Evolutionary conservation across 495 filamentous ascomycete genomes (phyloP), one percentile per base, ranked within the genome.

Genomic region (Barbatosphaeria neglecta): DNA sequence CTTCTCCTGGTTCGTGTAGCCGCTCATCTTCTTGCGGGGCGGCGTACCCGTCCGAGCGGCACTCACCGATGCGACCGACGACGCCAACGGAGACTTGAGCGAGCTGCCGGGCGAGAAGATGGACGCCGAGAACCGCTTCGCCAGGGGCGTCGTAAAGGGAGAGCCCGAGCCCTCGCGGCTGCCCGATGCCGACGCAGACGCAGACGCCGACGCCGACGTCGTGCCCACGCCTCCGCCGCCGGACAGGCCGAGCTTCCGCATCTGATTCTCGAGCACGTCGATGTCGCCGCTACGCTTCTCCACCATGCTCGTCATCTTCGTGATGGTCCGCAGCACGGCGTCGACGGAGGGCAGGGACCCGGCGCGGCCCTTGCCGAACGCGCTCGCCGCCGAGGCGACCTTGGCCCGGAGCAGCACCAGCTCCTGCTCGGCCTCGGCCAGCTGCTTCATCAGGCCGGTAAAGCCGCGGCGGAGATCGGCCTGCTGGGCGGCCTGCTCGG

Each of bases 291-390:
- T 87, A 58, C 60, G 84, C 63, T 81, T 82, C 68, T 95, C 86
- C 0, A 83, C 82, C 86, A 96, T 94, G 49, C 67, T 78, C 44
- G 89, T 97, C 78, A 99, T 86, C 46, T 92, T 95, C 44, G 69
- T 69, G 50, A 99, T 94, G 6, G 93, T 97, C 42, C 83, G 84
- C 37, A 86, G 78, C 17, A 97, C 87, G 7, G 87, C 87, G 51
- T 96, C 93, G 1, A 95, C 83, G 0, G 90, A 96, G 2, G 92
- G 93, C 1, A 64, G 57, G 46, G 50, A 58, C n/a, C 59, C 65
- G 17, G 66, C 64, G 6, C n/a, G n/a, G n/a, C 64, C 61, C 37
- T 63, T 66, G 31, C 69, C 64, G 13, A 57, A 63, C 18, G 68
- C 67, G 24, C 65, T 62, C 9, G 63, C 60, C 1, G 72, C 70